These are phyloP conservation scores for Cordyceps javanica DNA, from an alignment of 2,329 filamentous ascomycete species.

Conservation along the genomic window DNA sequence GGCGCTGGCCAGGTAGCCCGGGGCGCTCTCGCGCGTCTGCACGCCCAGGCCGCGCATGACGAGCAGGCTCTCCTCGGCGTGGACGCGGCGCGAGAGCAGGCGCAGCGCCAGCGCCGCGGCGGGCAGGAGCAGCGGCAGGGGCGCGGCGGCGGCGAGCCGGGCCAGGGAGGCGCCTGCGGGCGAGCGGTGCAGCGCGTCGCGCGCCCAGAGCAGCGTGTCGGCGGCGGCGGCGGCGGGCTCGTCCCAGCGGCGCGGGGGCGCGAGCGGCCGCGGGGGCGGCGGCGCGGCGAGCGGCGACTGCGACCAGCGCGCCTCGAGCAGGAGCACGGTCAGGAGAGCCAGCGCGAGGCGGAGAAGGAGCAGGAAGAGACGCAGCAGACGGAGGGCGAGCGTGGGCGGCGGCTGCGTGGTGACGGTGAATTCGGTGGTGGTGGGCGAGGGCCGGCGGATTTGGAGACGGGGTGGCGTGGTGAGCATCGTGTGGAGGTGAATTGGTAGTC, in stretches of 20 bases:
- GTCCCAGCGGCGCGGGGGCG: constrained; percentile 17
- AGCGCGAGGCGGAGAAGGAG: constrained; percentile 39
- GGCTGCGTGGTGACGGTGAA: constrained; percentile 86
- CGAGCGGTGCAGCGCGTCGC: constrained; percentile 24
- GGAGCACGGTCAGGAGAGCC: constrained; percentile 35
- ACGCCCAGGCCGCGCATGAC: constrained; percentile 85
- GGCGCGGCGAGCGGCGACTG: constrained; percentile 24
- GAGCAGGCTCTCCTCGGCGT: constrained; percentile 73
- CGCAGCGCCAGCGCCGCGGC: constrained; percentile 33
- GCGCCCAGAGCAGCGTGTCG: constrained; percentile 22
- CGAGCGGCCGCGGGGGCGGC: constrained; percentile 13
- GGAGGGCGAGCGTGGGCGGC: constrained; percentile 40
- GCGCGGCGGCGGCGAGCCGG: constrained; percentile 27
- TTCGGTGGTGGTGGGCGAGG: constrained; percentile 82
- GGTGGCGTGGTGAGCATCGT: constrained; percentile 57
- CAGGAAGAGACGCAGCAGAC: constrained; percentile 38
- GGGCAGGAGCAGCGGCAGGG: constrained; percentile 35
- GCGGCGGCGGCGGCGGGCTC: no score
- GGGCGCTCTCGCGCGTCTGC: constrained; percentile 66
- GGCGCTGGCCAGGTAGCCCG: constrained; percentile 51
- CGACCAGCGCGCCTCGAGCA: constrained; percentile 45
- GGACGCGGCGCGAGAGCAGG: constrained; percentile 38
- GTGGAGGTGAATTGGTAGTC: no score
- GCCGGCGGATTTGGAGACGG: constrained; percentile 57
- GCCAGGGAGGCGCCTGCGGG: constrained; percentile 27